Conservation (phyloP, 148 eudicot genomes). For the Chenopodium quinoa region DNA sequence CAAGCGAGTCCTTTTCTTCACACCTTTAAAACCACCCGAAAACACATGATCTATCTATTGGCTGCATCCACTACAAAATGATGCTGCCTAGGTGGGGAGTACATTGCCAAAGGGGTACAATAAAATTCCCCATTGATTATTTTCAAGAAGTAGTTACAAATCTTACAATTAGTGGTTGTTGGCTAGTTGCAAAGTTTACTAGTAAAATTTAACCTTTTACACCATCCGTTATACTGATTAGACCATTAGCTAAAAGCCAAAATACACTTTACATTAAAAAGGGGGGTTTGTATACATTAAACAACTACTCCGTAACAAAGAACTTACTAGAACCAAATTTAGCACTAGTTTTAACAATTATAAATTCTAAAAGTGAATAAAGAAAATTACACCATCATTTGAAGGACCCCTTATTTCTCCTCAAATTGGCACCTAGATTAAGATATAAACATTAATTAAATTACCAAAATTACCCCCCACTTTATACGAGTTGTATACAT, state of each 20-base stretch:
- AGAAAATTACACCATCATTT: conserved; percentile 12
- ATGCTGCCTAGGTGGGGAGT: too few species aligned
- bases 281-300: neutral
- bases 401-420: conserved; percentile 17
- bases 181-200: neutral
- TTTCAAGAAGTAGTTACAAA: neutral
- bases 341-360: neutral
- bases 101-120: too few species aligned
- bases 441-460: conserved; percentile 6
- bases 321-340: neutral
- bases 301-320: neutral
- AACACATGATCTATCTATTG: too few species aligned
- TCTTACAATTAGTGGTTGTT: neutral
- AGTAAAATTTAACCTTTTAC: neutral
- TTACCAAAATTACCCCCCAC: conserved; percentile 24
- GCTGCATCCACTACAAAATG: too few species aligned
- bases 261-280: conserved; percentile 14
- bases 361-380: neutral
- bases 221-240: neutral
- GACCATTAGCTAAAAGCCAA: conserved; percentile 20
- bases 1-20: too few species aligned
- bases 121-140: too few species aligned
- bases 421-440: conserved; percentile 13
- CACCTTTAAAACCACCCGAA: too few species aligned
- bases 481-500: conserved; percentile 22